phyloP scores from a whole-genome alignment of 345 rosid species.

The Litchi chinensis region DNA sequence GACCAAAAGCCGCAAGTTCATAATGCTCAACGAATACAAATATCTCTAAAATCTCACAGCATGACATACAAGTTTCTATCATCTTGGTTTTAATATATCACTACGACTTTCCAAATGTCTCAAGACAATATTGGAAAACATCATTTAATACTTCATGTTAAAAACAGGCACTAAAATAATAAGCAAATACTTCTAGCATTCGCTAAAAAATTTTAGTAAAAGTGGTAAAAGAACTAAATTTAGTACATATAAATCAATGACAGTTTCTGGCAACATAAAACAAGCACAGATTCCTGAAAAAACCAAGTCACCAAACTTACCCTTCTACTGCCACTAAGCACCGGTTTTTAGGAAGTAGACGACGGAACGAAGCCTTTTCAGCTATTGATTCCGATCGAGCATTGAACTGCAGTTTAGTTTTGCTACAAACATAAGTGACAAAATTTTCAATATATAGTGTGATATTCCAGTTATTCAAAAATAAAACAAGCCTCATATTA shows the following conservation, averaged over 20 bases:
- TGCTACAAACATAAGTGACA: conserved; percentile 6
- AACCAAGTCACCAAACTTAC: conserved; percentile 40
- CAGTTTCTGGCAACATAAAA: background rate
- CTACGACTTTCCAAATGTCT: background rate
- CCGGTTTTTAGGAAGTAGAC: conserved; percentile 76
- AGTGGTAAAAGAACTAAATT: background rate
- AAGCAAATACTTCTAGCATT: background rate
- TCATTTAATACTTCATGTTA: background rate
- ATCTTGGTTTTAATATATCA: background rate
- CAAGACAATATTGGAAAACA: background rate
- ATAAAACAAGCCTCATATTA: background rate
- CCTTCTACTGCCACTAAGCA: conserved; percentile 88
- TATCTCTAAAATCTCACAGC: background rate
- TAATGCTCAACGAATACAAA: background rate
- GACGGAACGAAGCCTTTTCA: conserved; percentile 90
- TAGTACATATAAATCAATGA: background rate
- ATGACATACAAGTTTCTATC: background rate
- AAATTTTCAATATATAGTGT: background rate
- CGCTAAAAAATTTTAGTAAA: conserved; percentile 15
- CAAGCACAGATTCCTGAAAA: background rate
- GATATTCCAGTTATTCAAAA: background rate
- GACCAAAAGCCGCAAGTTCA: background rate
- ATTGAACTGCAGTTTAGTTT: conserved; percentile 65
- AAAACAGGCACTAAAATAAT: background rate
- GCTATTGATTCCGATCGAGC: conserved; percentile 83